These are phyloP conservation scores for Volvox carteri DNA, from an alignment of 163 green algal genomes.

Conservation along the genomic window DNA sequence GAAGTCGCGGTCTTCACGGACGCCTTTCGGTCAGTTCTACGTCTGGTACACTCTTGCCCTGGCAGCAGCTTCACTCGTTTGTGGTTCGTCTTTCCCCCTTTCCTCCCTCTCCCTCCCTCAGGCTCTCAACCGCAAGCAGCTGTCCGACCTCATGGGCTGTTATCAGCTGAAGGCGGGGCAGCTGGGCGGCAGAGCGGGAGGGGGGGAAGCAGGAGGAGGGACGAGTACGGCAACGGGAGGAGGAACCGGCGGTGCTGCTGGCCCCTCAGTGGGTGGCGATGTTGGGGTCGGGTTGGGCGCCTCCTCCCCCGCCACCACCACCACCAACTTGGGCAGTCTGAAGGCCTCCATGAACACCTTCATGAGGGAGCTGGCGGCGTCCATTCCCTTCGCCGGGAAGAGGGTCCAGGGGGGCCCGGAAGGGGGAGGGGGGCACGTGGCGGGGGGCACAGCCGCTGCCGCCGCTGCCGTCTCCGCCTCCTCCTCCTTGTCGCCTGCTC, in stretches of 20 bases:
- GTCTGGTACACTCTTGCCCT: no score
- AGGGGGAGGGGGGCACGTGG: neutral
- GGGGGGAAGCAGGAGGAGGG: neutral
- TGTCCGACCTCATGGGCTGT: neutral
- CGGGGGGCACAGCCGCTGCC: no score
- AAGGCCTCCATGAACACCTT: slow-evolving; percentile 69
- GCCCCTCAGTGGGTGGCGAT: neutral
- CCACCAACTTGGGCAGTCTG: slow-evolving; percentile 62
- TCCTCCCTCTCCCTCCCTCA: neutral
- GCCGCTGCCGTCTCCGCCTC: neutral
- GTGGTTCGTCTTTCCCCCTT: neutral
- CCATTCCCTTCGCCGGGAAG: slow-evolving; percentile 59
- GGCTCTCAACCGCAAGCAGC: slow-evolving; percentile 52
- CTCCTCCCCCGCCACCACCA: neutral
- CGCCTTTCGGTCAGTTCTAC: no score
- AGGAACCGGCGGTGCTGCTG: neutral
- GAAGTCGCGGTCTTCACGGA: no score
- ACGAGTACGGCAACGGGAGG: neutral
- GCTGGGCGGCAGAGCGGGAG: neutral
- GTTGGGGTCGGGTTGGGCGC: neutral
- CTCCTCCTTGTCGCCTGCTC: neutral
- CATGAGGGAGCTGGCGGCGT: slow-evolving; percentile 64
- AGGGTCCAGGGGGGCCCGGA: neutral
- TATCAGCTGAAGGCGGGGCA: slow-evolving; percentile 35
- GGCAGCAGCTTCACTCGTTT: no score